Evolutionary conservation across 2,329 filamentous ascomycete species (phyloP), one percentile per base, ranked within the genome.

Genomic region (Bimuria novae-zelandiae): DNA sequence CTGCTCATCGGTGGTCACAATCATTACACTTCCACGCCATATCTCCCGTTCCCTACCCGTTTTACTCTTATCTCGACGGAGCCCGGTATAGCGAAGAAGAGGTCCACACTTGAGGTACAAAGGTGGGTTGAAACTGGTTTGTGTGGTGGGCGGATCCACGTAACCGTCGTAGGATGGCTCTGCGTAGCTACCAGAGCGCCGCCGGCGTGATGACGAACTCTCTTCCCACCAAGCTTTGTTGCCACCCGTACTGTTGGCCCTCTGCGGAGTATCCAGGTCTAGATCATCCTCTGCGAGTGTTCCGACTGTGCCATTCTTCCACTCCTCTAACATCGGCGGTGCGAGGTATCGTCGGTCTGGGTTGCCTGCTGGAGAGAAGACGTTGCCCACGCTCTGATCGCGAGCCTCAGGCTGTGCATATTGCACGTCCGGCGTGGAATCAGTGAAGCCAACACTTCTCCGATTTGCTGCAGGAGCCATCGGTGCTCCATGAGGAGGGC

Each of bases 1-100:
- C 35, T 88, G 84, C 1, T 84, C 82, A 67, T 99, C 93, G 47
- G 86, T 82, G 0, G 94, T 97, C 19, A 99, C 92, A 64, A 99
- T 96, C 90, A 99, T 92, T 52, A 97, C 82, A 55, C 86, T 95
- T 4, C 94, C 94, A 71, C 92, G 85, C 94, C 94, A 99, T 17
- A 93, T 86, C 64, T 96, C 90, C 46, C 85, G 83, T 37, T 90
- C 86, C 59, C 67, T 55, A 36, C 58, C 67, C 71, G 61, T 70
- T n/a, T 57, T 57, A 45, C 54, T 66, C 17, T 56, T 63, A 42
- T 96, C 84, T 33, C 80, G 80, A 35, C 88, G 85, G 36, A 96
- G 85, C 17, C 95, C 94, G 50, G 89, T 93, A 71, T 96, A 99
- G 54, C 94, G 86, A 57, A 99, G 77, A 19, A 99, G 78, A 5